phyloP scores from a whole-genome alignment of 306 rosid genomes.

The Prunus padus region DNA sequence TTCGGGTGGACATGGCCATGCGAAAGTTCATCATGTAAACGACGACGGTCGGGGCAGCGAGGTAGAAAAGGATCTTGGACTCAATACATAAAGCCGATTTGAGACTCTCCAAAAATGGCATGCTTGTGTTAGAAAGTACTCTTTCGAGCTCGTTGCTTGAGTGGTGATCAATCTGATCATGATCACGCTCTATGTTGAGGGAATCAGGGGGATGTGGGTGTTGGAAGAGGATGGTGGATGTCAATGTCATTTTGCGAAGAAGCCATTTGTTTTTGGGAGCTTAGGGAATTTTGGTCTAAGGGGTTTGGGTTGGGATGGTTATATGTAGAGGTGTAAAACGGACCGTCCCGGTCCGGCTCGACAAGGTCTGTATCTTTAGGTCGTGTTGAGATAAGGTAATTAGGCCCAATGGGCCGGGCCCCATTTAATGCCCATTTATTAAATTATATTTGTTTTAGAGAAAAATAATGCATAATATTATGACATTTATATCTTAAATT shows the following conservation, averaged over 20 bases:
- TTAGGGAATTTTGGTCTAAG: too few relatives aligned
- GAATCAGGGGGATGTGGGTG: background rate
- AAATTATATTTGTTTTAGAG: too few relatives aligned
- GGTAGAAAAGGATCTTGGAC: constrained; percentile 41
- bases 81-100: constrained; percentile 50
- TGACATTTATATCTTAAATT: too few relatives aligned
- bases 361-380: too few relatives aligned
- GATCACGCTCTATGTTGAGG: background rate
- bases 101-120: constrained; percentile 33
- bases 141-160: constrained; percentile 38
- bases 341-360: too few relatives aligned
- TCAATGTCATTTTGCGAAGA: constrained; percentile 3
- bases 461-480: too few relatives aligned
- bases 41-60: constrained; percentile 58
- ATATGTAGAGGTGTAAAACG: too few relatives aligned
- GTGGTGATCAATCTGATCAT: background rate
- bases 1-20: constrained; percentile 72
- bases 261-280: background rate
- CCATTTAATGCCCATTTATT: too few relatives aligned
- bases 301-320: too few relatives aligned
- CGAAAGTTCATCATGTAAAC: constrained; percentile 55
- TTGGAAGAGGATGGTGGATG: constrained; percentile 17
- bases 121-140: constrained; percentile 35
- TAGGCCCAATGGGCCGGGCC: too few relatives aligned
- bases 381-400: too few relatives aligned